Percentiles rank a stretch among this genome's conserved stretches.
Evolutionary conservation across 371 early-diverging fungal species (phyloP).

Genomic region (Phascolomyces articulosus): DNA sequence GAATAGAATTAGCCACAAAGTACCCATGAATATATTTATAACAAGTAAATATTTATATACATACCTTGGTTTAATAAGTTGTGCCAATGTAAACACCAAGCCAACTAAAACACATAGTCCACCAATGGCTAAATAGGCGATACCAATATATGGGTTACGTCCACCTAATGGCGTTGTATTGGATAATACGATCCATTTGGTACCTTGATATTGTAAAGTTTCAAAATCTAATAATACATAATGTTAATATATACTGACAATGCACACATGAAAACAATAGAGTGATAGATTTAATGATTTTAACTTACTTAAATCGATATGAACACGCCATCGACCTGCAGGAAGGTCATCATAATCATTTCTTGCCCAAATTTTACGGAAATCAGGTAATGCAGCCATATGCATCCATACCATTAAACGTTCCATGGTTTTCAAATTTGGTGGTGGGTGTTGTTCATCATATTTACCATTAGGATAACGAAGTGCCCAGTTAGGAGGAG

Average conservation of each 20-base stretch:
- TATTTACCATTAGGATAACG: conserved; percentile 65
- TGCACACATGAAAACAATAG: not conserved
- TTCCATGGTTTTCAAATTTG: conserved; percentile 75
- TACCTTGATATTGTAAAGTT: conserved; percentile 83
- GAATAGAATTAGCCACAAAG: no score
- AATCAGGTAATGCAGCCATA: conserved; percentile 93
- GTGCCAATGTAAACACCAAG: conserved; percentile 79
- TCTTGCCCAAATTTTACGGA: conserved; percentile 95
- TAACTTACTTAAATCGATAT: conserved; percentile 70
- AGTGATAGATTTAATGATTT: not conserved
- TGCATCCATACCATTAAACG: conserved; percentile 99
- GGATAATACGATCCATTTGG: conserved; percentile 92
- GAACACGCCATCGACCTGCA: conserved; percentile 67
- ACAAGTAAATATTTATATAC: no score
- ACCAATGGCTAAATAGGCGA: conserved; percentile 92
- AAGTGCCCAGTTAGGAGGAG: conserved; percentile 81
- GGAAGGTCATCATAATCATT: conserved; percentile 58
- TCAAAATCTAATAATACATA: conserved; percentile 68
- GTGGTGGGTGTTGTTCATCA: conserved; percentile 62
- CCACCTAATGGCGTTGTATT: conserved; percentile 93
- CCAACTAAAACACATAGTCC: conserved; percentile 85
- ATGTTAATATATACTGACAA: not conserved
- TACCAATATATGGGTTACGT: conserved; percentile 93
- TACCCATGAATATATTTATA: no score
- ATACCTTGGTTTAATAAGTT: conserved; percentile 88